Evolutionary conservation across 768 basidiomycete genomes (phyloP).

Genomic region (Brasilioporus rufonigricans): DNA sequence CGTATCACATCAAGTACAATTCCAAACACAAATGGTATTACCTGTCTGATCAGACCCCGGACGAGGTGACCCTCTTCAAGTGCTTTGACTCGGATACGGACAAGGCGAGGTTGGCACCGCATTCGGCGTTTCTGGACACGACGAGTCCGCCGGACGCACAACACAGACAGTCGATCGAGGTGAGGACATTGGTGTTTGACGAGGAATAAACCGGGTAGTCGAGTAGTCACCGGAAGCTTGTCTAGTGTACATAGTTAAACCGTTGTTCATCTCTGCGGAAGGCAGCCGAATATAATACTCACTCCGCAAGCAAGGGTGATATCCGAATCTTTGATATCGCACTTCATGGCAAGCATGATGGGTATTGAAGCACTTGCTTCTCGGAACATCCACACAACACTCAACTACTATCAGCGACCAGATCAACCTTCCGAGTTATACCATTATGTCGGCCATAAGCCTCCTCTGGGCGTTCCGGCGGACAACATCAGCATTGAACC

Average conservation of each 20-base stretch:
- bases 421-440: background rate
- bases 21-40: constrained; percentile 37
- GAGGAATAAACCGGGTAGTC: background rate
- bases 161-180: background rate
- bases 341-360: constrained; percentile 16
- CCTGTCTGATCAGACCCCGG: constrained; percentile 34
- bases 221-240: background rate
- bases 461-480: background rate
- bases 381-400: background rate
- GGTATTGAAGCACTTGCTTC: background rate
- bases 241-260: background rate
- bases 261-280: too few relatives aligned
- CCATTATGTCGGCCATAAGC: background rate
- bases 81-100: constrained; percentile 40
- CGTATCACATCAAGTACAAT: constrained; percentile 31
- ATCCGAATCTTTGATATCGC: too few relatives aligned
- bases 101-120: constrained; percentile 36
- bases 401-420: background rate
- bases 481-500: background rate
- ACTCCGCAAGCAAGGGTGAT: too few relatives aligned
- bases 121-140: constrained; percentile 24
- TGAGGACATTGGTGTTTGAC: background rate
- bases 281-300: too few relatives aligned
- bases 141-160: background rate
- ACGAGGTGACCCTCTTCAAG: constrained; percentile 40